These are phyloP conservation scores for Ophiocordyceps camponoti-floridani DNA, from an alignment of 2,329 filamentous ascomycete genomes.

Conservation along the genomic window DNA sequence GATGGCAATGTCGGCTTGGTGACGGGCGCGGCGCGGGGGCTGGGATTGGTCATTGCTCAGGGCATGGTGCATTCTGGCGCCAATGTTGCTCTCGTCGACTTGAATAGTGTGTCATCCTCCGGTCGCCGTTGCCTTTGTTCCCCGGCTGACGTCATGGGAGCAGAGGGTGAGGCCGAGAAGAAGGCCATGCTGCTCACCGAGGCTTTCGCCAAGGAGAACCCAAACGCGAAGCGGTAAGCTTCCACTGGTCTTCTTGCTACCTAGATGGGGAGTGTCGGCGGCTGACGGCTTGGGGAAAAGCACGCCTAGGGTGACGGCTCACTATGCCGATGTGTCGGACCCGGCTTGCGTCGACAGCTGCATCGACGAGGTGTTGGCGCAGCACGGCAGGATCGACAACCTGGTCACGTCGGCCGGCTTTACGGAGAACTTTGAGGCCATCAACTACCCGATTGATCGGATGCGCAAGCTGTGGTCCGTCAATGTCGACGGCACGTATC, in stretches of 20 bases:
- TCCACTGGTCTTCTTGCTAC: not conserved
- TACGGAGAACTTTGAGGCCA: constrained; percentile 87
- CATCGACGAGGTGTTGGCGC: constrained; percentile 37
- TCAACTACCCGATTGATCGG: constrained; percentile 77
- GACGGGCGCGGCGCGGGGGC: constrained; percentile 75
- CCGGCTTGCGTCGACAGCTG: constrained; percentile 60
- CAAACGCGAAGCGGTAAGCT: constrained; percentile 46
- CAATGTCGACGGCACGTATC: constrained; percentile 82
- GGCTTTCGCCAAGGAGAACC: constrained; percentile 64
- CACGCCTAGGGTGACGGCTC: constrained; percentile 69
- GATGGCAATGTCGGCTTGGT: constrained; percentile 71
- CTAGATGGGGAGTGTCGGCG: too few species aligned
- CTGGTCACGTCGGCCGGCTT: constrained; percentile 94
- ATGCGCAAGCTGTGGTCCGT: constrained; percentile 89
- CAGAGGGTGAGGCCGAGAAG: constrained; percentile 67
- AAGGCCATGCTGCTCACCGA: constrained; percentile 59
- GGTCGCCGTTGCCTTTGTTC: too few species aligned
- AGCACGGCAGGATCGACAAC: constrained; percentile 71
- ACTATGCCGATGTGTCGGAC: constrained; percentile 75
- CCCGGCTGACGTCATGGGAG: not conserved
- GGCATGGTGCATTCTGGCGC: constrained; percentile 77
- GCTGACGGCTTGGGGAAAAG: too few species aligned
- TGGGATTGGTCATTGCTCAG: constrained; percentile 87
- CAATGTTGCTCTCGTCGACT: constrained; percentile 78
- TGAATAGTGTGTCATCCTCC: constrained; percentile 47